Evolutionary conservation across 2,329 filamentous ascomycete species (phyloP), one percentile per base, ranked within the genome.

Genomic region (Lecanicillium sp.): DNA sequence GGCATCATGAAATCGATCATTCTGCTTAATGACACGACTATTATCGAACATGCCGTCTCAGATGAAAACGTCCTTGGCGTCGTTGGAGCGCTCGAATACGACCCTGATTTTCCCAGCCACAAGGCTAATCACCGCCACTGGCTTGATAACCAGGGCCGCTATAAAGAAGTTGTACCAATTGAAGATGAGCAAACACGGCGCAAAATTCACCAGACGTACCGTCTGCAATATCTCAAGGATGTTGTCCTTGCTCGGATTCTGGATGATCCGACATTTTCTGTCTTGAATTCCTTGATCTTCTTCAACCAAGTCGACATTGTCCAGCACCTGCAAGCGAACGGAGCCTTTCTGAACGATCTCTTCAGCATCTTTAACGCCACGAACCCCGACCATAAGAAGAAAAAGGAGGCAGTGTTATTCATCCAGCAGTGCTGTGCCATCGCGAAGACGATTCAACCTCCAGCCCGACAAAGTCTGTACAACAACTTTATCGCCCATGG

Each of bases 301-400:
- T 98, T 94, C 71, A 92, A 96, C 64, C 92, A 98, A 65, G 89
- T 96, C 51, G 92, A 96, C 55, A 95, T 98, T 55, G 83, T 98
- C 35, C 85, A 90, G 54, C 86, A 96, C 61, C 71, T 98, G n/a
- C 89, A 95, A 59, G 73, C 71, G 18, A 95, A 95, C 51, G 68
- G 68, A 1, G 63, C 65, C 2, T 95, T 95, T 53, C 66, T 96
- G 19, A 80, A 79, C 48, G 86, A 95, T 45, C 72, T 96, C 4
- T 98, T 96, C 57, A 74, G 75, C 38, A 87, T 96, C 45, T 95
- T 96, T 54, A 75, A 72, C 15, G 67, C 78, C 0, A 68, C 78
- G 17, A 76, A 79, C 43, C 63, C 67, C 37, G 78, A 85, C 35
- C 67, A 75, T 37, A 78, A 78, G 53, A 79, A 84, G 43, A 94